Percentiles rank a stretch among this genome's conserved stretches.
Conservation (phyloP, 2,329 filamentous ascomycete species). For the Trichophyton equinum region DNA sequence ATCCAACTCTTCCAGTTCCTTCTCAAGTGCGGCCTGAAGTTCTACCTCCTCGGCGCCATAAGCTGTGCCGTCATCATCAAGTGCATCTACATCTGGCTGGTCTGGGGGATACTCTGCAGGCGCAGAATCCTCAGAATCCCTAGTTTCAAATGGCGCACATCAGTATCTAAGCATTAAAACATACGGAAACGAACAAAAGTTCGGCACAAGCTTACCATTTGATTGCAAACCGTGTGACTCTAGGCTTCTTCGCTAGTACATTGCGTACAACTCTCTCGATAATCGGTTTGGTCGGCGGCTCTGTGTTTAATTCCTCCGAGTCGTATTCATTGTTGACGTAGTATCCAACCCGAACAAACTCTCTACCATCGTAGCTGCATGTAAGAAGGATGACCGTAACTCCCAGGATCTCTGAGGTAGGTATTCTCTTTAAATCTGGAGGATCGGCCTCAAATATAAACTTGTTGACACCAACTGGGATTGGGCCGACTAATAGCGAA, state of each 20-base stretch:
- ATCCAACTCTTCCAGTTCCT: slow-evolving; percentile 39
- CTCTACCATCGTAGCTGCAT: slow-evolving; percentile 88
- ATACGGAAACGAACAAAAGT: not conserved
- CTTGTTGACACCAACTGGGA: slow-evolving; percentile 95
- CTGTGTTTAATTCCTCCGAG: slow-evolving; percentile 72
- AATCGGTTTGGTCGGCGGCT: slow-evolving; percentile 82
- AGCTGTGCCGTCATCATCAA: slow-evolving; percentile 66
- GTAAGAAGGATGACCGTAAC: slow-evolving; percentile 95
- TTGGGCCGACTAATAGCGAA: slow-evolving; percentile 89
- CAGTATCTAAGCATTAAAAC: slow-evolving; percentile 12
- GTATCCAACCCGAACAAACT: slow-evolving; percentile 97
- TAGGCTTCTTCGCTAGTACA: slow-evolving; percentile 89
- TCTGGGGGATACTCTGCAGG: slow-evolving; percentile 94
- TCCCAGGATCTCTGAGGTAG: slow-evolving; percentile 85
- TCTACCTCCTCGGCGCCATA: slow-evolving; percentile 88
- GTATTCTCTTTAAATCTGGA: slow-evolving; percentile 80
- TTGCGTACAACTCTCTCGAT: slow-evolving; percentile 87
- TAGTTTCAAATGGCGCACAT: slow-evolving; percentile 26
- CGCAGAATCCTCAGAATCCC: slow-evolving; percentile 95
- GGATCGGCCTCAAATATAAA: slow-evolving; percentile 95
- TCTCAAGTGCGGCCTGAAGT: slow-evolving; percentile 50
- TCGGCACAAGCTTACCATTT: slow-evolving; percentile 62
- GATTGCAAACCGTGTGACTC: slow-evolving; percentile 94
- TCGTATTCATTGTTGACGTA: slow-evolving; percentile 99
- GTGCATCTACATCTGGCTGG: slow-evolving; percentile 84